These are phyloP conservation scores for Castanea sativa DNA, from an alignment of 306 rosid species.

Conservation along the genomic window DNA sequence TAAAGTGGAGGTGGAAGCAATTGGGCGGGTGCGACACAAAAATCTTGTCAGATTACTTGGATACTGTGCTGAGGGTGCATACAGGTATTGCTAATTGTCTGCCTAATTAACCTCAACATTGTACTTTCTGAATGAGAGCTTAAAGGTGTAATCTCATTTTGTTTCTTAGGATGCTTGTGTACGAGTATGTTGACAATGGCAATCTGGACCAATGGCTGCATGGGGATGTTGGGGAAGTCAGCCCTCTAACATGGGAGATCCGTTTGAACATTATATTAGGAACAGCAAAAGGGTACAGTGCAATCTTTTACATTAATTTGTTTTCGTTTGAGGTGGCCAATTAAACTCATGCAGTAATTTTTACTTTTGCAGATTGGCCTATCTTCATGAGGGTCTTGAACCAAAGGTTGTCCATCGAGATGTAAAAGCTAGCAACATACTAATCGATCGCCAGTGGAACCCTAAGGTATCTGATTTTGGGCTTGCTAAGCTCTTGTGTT, in stretches of 20 bases:
- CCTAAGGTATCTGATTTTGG: slow-evolving; percentile 97
- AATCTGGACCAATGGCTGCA: slow-evolving; percentile 97
- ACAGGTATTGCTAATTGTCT: slow-evolving; percentile 53
- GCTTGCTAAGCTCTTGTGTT: slow-evolving; percentile 88
- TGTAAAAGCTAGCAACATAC: slow-evolving; percentile 91
- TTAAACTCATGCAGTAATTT: slow-evolving; percentile 18
- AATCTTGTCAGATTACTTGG: slow-evolving; percentile 97
- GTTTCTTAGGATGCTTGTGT: slow-evolving; percentile 88
- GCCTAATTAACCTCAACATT: slow-evolving; percentile 10
- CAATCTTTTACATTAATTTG: neutral
- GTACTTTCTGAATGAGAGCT: slow-evolving; percentile 1
- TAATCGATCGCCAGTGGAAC: slow-evolving; percentile 87
- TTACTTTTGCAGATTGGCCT: slow-evolving; percentile 68
- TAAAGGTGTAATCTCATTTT: slow-evolving; percentile 22
- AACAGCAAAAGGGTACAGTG: slow-evolving; percentile 86
- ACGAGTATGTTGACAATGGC: slow-evolving; percentile 90
- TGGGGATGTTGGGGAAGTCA: slow-evolving; percentile 84
- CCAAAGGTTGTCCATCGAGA: slow-evolving; percentile 99
- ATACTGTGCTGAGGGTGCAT: slow-evolving; percentile 98
- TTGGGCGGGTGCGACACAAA: slow-evolving; percentile 97
- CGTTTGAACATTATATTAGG: slow-evolving; percentile 81
- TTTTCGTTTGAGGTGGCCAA: slow-evolving; percentile 15
- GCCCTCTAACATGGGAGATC: slow-evolving; percentile 91
- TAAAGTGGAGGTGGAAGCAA: slow-evolving; percentile 89
- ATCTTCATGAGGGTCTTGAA: slow-evolving; percentile 99